Base-by-base conservation (phyloP, 768 basidiomycete species). In the Pleurotus sapidus region DNA sequence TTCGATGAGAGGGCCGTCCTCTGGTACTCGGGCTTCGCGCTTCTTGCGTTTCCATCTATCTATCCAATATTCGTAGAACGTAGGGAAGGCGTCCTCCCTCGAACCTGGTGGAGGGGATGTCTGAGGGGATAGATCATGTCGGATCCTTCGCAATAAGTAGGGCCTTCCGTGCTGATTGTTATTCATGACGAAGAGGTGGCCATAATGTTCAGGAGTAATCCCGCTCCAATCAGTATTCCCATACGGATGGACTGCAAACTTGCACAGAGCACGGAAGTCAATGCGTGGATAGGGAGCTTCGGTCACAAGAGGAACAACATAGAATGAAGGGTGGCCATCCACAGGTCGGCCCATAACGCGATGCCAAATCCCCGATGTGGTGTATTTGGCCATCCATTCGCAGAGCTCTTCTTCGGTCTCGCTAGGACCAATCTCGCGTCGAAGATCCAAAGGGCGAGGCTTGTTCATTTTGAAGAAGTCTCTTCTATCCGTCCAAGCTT, bases 331-430 rank as follows among this genome's bases (percentile, higher is more conserved):
- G 5, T 78, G 77, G 3, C 73, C 70, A 18, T 70, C 63, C 59
- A 88, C 72, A 0, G 83, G 83, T 54, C 81, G 80, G 2, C 79
- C 77, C 5, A 87, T 86, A 67, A 87, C 78, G 62, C 82, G 81
- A 70, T 79, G 82, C 77, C 80, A 84, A 46, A 90, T 74, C 14
- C 83, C 82, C 62, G 74, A 70, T 62, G 72, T 80, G 49, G 87
- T 92, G 67, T 82, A 92, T 38, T 82, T 77, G n/a, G 84, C 75
- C 74, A 95, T 83, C 15, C 86, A 73, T 50, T 76, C 75, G 49
- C 74, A 67, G 59, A 68, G 68, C 53, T 84, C 82, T 3, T 83
- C 76, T 54, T 24, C 17, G 51, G 14, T 54, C 18, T 25, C 39
- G 11, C 20, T 11, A 24, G 51, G 24, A 24, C n/a, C n/a, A 7